Percentiles rank a stretch among this genome's conserved stretches.
phyloP scores from a whole-genome alignment of 768 basidiomycete genomes.

The Tylopilus rubrobrunneus region DNA sequence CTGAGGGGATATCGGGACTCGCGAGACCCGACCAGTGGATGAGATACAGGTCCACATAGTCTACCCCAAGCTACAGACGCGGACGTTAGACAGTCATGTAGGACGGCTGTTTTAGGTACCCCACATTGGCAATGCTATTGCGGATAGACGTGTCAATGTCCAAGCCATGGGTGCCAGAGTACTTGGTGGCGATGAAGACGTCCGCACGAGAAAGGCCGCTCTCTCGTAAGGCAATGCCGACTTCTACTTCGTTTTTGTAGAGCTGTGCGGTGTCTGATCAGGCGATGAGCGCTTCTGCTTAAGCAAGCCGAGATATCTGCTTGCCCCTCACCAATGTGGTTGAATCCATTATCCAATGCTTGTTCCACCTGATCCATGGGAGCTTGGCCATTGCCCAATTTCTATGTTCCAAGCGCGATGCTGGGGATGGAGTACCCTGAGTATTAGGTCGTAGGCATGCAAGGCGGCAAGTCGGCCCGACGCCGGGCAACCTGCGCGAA shows the following conservation, averaged over 20 bases:
- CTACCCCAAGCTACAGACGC: constrained; percentile 49
- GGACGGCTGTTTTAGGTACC: constrained; percentile 12
- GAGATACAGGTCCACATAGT: constrained; percentile 68
- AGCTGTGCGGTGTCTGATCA: constrained; percentile 55
- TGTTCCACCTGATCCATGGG: constrained; percentile 56
- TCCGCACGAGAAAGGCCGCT: constrained; percentile 56
- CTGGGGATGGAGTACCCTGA: constrained; percentile 43
- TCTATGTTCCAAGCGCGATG: constrained; percentile 69
- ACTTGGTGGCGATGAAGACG: constrained; percentile 67
- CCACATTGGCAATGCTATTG: constrained; percentile 54
- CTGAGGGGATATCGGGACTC: constrained; percentile 54
- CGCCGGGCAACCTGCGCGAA: no score
- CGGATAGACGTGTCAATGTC: constrained; percentile 54
- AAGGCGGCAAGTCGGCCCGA: no score
- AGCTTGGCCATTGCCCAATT: constrained; percentile 51
- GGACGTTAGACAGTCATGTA: not conserved
- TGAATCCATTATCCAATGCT: constrained; percentile 58
- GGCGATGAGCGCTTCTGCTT: not conserved
- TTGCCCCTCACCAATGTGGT: constrained; percentile 50
- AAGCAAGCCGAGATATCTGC: not conserved
- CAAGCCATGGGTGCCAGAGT: constrained; percentile 47
- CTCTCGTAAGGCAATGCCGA: constrained; percentile 37
- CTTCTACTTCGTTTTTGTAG: constrained; percentile 61
- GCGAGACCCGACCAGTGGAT: constrained; percentile 58
- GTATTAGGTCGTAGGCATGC: constrained; percentile 2